Evolutionary conservation across 805 yeast species (phyloP).

Genomic region (Wickerhamiella nectarea): DNA sequence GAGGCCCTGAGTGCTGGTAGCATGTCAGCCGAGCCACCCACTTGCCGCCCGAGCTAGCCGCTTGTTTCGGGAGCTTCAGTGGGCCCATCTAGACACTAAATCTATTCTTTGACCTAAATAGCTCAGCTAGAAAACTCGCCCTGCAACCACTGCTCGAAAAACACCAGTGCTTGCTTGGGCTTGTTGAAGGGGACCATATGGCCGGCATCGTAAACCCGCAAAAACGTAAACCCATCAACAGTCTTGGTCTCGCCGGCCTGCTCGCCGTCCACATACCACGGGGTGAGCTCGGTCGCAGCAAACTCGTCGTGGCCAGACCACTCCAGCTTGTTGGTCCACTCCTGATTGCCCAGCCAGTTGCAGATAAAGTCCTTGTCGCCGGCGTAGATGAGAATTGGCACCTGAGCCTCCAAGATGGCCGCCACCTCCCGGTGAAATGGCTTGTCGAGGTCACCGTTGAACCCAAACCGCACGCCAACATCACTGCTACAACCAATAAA

Average conservation of each 20-base stretch:
- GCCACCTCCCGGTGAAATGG: conserved; percentile 69
- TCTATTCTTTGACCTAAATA: no score
- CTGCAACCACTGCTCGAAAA: conserved; percentile 74
- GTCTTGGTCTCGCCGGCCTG: conserved; percentile 61
- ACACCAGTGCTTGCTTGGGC: conserved; percentile 60
- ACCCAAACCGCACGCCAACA: conserved; percentile 63
- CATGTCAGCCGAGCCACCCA: no score
- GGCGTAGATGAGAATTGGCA: conserved; percentile 82
- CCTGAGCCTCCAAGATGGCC: conserved; percentile 50
- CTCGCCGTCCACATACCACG: conserved; percentile 33
- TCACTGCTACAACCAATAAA: conserved; percentile 43
- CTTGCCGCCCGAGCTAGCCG: no score
- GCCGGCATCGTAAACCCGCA: conserved; percentile 80
- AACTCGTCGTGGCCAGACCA: conserved; percentile 49
- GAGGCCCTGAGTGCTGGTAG: no score
- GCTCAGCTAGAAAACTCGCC: no score
- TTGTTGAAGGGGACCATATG: conserved; percentile 94
- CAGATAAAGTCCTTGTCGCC: conserved; percentile 96
- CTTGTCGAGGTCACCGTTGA: conserved; percentile 85
- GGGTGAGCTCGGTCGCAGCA: conserved; percentile 27
- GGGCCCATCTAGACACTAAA: no score
- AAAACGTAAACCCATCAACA: conserved; percentile 58
- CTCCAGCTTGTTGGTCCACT: conserved; percentile 62
- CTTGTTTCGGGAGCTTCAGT: no score
- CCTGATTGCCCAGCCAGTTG: conserved; percentile 91